Conservation (phyloP, 306 rosid species). For the Cicer pinnatifidum region DNA sequence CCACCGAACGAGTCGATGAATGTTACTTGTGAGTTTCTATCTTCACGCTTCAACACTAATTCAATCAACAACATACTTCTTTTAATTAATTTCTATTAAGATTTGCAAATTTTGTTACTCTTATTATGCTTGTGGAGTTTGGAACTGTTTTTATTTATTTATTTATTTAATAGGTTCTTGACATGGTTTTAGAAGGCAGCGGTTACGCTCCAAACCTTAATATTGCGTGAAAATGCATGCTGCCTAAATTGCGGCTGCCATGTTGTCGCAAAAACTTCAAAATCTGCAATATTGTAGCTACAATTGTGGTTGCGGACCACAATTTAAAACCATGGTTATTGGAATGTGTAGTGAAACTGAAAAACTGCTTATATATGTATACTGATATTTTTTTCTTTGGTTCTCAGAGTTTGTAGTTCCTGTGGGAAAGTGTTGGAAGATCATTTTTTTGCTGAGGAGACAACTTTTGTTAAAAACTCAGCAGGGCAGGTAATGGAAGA, state of each 20-base stretch:
- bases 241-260: no score
- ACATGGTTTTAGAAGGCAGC: no score
- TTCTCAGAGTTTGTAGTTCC: slow-evolving; percentile 35
- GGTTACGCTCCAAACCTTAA: no score
- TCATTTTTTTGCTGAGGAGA: slow-evolving; percentile 20
- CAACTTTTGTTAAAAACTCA: slow-evolving; percentile 35
- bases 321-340: background rate
- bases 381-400: background rate
- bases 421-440: slow-evolving; percentile 50
- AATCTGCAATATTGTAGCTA: no score
- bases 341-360: slow-evolving; percentile 12
- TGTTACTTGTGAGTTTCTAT: slow-evolving; percentile 43
- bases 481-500: slow-evolving; percentile 38
- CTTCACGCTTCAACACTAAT: background rate
- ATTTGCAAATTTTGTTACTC: background rate
- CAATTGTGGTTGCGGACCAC: no score
- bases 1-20: slow-evolving; percentile 10
- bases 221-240: no score
- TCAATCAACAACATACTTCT: background rate
- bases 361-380: background rate
- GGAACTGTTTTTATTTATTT: background rate
- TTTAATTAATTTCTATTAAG: background rate
- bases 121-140: background rate
- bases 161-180: no score
- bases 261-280: no score